Evolutionary conservation across 306 rosid species (phyloP).

Genomic region (Vachellia pachyceras): DNA sequence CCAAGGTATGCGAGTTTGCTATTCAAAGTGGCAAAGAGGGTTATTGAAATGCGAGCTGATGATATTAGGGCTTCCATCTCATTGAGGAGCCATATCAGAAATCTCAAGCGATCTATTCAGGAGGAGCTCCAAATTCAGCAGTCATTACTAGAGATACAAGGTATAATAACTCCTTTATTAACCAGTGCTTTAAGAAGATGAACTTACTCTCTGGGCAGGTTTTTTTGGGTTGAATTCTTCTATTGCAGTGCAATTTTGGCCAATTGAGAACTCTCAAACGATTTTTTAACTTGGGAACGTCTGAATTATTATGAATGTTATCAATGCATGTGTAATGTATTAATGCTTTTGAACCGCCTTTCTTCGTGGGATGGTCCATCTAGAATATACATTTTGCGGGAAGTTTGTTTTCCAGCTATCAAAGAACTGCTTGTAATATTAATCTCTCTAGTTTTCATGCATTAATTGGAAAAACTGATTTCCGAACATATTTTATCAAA

Average conservation of each 20-base stretch:
- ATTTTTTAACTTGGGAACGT: not conserved
- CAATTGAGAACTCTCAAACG: not conserved
- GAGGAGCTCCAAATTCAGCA: constrained; percentile 81
- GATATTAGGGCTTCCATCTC: constrained; percentile 62
- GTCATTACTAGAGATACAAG: constrained; percentile 79
- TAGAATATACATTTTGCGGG: not conserved
- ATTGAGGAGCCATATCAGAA: constrained; percentile 56
- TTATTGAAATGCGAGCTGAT: constrained; percentile 66
- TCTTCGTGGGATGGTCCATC: not conserved
- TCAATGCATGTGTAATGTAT: not conserved
- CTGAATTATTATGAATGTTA: not conserved
- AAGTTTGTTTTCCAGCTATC: not conserved
- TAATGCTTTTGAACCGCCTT: not conserved
- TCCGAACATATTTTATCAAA: not conserved
- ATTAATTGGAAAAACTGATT: not conserved
- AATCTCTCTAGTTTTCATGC: not conserved
- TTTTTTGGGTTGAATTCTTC: not conserved
- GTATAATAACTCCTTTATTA: constrained; percentile 82
- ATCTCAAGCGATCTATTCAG: constrained; percentile 73
- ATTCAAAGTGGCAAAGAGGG: constrained; percentile 77
- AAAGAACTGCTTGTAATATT: not conserved
- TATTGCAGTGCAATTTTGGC: not conserved
- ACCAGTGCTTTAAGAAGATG: constrained; percentile 81
- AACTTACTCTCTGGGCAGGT: constrained; percentile 12
- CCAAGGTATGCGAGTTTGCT: constrained; percentile 70